Conservation (phyloP, 2,329 filamentous ascomycete genomes). For the Cladosporium sp. region DNA sequence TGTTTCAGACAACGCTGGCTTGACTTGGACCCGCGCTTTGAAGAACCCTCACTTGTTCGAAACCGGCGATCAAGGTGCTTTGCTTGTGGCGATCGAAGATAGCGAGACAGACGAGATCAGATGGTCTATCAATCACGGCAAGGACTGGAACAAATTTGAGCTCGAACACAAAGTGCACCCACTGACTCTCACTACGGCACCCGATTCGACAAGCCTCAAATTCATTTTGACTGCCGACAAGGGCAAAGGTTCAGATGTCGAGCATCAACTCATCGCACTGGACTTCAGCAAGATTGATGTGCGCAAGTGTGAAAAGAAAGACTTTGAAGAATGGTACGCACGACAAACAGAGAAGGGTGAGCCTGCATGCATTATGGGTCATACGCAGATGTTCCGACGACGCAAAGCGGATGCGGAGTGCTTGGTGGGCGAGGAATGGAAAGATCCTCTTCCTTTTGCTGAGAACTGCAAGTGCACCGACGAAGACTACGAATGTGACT, state of each 20-base stretch:
- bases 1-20: slow-evolving; percentile 85
- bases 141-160: slow-evolving; percentile 70
- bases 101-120: slow-evolving; percentile 58
- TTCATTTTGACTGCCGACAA: slow-evolving; percentile 71
- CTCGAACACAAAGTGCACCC: slow-evolving; percentile 69
- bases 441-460: slow-evolving; percentile 66
- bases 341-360: slow-evolving; percentile 75
- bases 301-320: slow-evolving; percentile 68
- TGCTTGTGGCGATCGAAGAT: slow-evolving; percentile 70
- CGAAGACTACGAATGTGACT: slow-evolving; percentile 88
- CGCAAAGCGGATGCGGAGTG: slow-evolving; percentile 86
- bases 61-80: slow-evolving; percentile 87
- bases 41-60: slow-evolving; percentile 91
- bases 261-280: slow-evolving; percentile 67
- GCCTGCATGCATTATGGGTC: slow-evolving; percentile 89
- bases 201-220: slow-evolving; percentile 87
- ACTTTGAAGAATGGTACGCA: slow-evolving; percentile 87
- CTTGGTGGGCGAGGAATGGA: slow-evolving; percentile 81
- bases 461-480: slow-evolving; percentile 77
- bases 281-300: slow-evolving; percentile 82
- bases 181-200: slow-evolving; percentile 75
- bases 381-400: slow-evolving; percentile 80
- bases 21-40: slow-evolving; percentile 72
- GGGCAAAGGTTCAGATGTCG: slow-evolving; percentile 48
- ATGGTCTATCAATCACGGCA: slow-evolving; percentile 88